These are phyloP conservation scores for Tolypocladium pustulatum DNA, from an alignment of 2,329 filamentous ascomycete species.

Conservation along the genomic window DNA sequence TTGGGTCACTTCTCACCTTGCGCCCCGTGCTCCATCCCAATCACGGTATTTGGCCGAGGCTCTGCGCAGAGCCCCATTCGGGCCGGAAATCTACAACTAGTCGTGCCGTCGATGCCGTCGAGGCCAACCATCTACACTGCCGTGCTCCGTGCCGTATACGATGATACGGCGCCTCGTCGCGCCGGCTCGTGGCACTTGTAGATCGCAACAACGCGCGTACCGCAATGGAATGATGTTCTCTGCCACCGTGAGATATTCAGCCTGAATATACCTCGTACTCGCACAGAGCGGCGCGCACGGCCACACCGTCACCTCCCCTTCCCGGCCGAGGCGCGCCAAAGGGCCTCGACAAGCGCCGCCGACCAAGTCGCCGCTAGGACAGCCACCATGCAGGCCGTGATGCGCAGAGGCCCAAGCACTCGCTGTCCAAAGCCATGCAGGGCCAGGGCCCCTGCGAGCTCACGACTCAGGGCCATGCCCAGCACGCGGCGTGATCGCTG, in stretches of 20 bases:
- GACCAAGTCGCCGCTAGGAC: no score
- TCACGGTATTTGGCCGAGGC: not conserved
- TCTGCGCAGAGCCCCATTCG: no score
- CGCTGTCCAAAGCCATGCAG: not conserved
- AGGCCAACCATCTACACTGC: not conserved
- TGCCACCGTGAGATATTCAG: no score
- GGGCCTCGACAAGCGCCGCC: no score
- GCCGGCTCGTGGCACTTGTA: not conserved
- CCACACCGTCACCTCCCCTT: not conserved
- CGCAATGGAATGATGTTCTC: not conserved
- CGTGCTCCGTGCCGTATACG: not conserved
- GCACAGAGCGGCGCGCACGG: not conserved
- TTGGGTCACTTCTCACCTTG: not conserved
- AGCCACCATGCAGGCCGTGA: not conserved
- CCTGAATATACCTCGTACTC: not conserved
- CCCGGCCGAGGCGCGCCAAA: no score
- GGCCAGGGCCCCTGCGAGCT: not conserved
- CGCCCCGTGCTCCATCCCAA: not conserved
- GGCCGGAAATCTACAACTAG: no score
- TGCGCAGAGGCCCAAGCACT: not conserved
- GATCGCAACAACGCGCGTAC: not conserved
- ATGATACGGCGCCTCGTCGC: not conserved
- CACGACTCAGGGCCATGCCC: not conserved
- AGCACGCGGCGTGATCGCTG: not conserved
- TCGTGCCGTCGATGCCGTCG: not conserved